Evolutionary conservation across 345 rosid species (phyloP), one percentile per base, ranked within the genome.

Genomic region (Populus pruinosa): DNA sequence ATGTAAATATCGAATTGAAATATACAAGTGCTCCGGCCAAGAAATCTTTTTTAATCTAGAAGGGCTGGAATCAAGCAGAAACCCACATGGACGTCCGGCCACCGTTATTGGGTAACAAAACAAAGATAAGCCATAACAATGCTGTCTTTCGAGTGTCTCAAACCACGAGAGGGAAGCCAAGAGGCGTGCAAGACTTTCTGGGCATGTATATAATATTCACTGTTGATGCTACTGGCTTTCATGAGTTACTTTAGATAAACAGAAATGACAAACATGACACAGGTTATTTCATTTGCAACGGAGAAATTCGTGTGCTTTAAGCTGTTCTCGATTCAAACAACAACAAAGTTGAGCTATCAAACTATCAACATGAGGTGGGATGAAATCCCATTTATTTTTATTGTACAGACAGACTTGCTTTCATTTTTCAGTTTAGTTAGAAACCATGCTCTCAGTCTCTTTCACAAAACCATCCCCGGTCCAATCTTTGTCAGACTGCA

Each of bases 401-500:
- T 50, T 25, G 27, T 41, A 67, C 79, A 62, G 35, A 68, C 61
- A 49, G n/a, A 31, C 69, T 78, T 74, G 71, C 77, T 83, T 72
- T 13, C 49, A 38, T 35, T 62, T 61, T 21, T 70, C 39, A 76
- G 56, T 72, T 85, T 82, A 91, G 86, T 92, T 94, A 36, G 97
- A 96, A 81, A 92, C 97, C 98, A 96, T 94, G 90, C 97, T 96
- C 79, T 94, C 97, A 2, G 91, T 84, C 86, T 94, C 99, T 18
- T 88, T 88, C 65, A 94, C 98, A 62, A 96, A 96, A 70, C 99
- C 97, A 82, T 96, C 99, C 71, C 97, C 97, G 0, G 98, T 96
- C 99, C 99, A 92, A 44, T 96, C 99, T 82, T 92, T 96, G 74
- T 96, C 98, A 33, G 98, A 94, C 78, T 88, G 88, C 86, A 94